Evolutionary conservation across 176 grass and related monocot genomes (phyloP).

Genomic region (Oryza coarctata): DNA sequence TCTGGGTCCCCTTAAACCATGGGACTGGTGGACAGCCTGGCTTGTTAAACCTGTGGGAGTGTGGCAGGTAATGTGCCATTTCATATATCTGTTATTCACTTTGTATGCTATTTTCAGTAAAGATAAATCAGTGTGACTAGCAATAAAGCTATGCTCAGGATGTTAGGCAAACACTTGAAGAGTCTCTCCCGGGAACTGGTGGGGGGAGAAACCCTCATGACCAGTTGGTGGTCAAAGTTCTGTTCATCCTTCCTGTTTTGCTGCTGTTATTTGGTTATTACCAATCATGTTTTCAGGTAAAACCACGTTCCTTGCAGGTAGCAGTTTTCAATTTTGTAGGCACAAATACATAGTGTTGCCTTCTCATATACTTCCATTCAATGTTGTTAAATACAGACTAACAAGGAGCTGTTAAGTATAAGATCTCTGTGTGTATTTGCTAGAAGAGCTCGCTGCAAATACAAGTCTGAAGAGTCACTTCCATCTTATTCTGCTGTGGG

Average conservation of each 20-base stretch:
- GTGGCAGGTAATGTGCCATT: slow-evolving; percentile 70
- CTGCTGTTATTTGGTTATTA: slow-evolving; percentile 77
- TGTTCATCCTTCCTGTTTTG: slow-evolving; percentile 72
- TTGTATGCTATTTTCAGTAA: slow-evolving; percentile 16
- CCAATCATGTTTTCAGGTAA: slow-evolving; percentile 71
- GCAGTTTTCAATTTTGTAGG: not conserved
- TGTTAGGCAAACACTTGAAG: slow-evolving; percentile 74
- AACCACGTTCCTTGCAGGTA: slow-evolving; percentile 1
- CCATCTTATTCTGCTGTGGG: slow-evolving; percentile 76
- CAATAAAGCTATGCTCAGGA: slow-evolving; percentile 49
- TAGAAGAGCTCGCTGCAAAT: slow-evolving; percentile 62
- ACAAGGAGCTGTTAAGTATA: slow-evolving; percentile 52
- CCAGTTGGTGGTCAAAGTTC: slow-evolving; percentile 56
- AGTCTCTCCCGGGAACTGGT: slow-evolving; percentile 78
- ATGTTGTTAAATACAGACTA: slow-evolving; percentile 55
- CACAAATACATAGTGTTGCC: slow-evolving; percentile 1
- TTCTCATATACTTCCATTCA: not conserved
- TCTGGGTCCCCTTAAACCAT: slow-evolving; percentile 89
- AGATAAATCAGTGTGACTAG: slow-evolving; percentile 16
- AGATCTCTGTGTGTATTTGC: slow-evolving; percentile 48
- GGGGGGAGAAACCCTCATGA: slow-evolving; percentile 72
- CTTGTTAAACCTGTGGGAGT: slow-evolving; percentile 92
- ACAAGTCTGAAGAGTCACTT: slow-evolving; percentile 62
- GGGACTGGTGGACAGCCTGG: slow-evolving; percentile 99
- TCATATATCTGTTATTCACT: slow-evolving; percentile 3